Evolutionary conservation across 495 filamentous ascomycete genomes (phyloP), one percentile per base, ranked within the genome.

Genomic region (Penicillium maclennaniae): DNA sequence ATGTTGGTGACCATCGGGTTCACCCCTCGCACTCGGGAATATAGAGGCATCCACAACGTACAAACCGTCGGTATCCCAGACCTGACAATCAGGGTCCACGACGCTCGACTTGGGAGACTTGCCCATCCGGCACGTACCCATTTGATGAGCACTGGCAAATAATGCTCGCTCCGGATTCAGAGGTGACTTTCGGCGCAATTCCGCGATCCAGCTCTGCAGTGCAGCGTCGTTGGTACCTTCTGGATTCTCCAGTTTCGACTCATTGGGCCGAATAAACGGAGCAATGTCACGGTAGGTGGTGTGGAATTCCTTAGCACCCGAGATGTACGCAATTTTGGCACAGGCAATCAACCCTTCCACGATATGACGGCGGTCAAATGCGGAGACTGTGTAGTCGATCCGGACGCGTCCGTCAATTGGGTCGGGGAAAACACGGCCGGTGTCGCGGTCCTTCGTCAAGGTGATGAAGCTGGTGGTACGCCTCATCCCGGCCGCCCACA

Each of bases 1-100:
- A 96, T 93, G 50, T 79, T 86, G 41, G 91, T 95, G 31, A 96
- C 72, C 92, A 96, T 96, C 4, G 91, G 92, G 66, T 96, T 96
- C 10, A 95, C 91, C 6, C 92, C 92, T 91, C 6, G 92, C 91
- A 50, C 84, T 88, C 0, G 92, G 92, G 56, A 96, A 91, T 0
- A 96, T 84, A 57, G 89, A 95, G 25, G 90, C 87, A 74, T 97
- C 92, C 3, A 85, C 80, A 3, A 96, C 83, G 62, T 86, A 93
- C 58, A 96, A 53, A 0, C 82, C 84, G 43, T 86, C 71, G 0
- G 79, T 77, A 0, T 83, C 91, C 89, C 89, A 95, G 4, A 93
- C 89, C 58, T 76, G 79, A 1, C 91, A 90, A 43, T 77, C 70
- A 0, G 82, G 71, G 66, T 92, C 86, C 3, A 96, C 91, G 2